Conservation (phyloP, 2,329 filamentous ascomycete genomes). For the Aphanocladium album region DNA sequence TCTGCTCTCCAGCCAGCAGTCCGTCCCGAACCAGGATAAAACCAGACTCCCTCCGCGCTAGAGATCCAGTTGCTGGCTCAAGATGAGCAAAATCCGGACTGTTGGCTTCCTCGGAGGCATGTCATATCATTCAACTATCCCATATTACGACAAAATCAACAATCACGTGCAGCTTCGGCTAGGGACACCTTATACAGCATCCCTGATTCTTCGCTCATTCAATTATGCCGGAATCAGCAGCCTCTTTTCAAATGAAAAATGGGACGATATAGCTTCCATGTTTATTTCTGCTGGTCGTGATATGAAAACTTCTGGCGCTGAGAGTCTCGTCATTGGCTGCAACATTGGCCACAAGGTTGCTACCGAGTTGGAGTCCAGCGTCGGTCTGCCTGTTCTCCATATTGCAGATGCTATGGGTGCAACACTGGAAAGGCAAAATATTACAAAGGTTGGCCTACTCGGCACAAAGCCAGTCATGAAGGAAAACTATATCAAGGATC, state of each 20-base stretch:
- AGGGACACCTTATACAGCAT: not conserved
- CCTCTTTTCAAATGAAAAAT: constrained; percentile 39
- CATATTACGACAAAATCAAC: constrained; percentile 20
- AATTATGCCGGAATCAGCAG: constrained; percentile 13
- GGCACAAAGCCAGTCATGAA: constrained; percentile 18
- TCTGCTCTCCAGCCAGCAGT: not conserved
- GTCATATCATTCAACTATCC: constrained; percentile 17
- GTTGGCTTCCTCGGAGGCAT: constrained; percentile 19
- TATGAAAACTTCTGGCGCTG: constrained; percentile 12
- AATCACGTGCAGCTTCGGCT: constrained; percentile 12
- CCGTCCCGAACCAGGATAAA: too few species aligned
- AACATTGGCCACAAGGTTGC: constrained; percentile 19
- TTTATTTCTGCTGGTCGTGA: constrained; percentile 26
- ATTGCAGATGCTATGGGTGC: constrained; percentile 10
- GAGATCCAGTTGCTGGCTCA: too few species aligned
- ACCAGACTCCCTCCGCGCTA: too few species aligned
- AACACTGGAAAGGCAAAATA: constrained; percentile 1
- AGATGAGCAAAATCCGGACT: not conserved
- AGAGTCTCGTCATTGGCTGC: constrained; percentile 18
- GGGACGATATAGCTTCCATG: constrained; percentile 36
- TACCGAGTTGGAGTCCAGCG: constrained; percentile 1
- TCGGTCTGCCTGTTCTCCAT: constrained; percentile 11
- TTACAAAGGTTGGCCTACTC: constrained; percentile 14
- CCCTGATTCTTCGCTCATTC: constrained; percentile 10
- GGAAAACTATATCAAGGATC: not conserved